Base-by-base conservation (phyloP, 768 basidiomycete species). In the Auriscalpium microsporum region DNA sequence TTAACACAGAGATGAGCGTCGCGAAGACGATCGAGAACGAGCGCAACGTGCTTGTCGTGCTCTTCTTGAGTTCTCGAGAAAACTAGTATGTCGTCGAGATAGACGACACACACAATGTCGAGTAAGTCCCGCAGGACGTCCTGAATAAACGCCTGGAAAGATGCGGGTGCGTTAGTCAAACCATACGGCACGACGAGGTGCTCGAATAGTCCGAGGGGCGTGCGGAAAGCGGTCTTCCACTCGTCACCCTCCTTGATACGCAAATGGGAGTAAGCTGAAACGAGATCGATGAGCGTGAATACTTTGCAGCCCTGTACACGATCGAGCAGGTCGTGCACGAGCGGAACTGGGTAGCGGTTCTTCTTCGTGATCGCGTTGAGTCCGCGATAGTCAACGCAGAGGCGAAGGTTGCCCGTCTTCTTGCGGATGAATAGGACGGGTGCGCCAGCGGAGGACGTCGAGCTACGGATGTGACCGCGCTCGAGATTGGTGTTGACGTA, bases 201-300 rank as follows among this genome's bases (percentile, higher is more conserved):
- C 66, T 79, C 70, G 50, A 69, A 77, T 1, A 68, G 58, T 1
- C 76, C 75, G 6, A 58, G 58, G 14, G 66, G 58, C 0, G 71
- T 74, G 2, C 60, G 48, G 58, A 81, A 73, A 14, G 68, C 72
- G 1, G 68, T 74, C 57, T 75, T 78, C 67, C 65, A 70, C 60
- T 76, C 64, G 55, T 78, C 68, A 4, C 75, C 75, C 45, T 71
- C 65, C 11, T 67, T 67, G 48, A 79, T 71, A 3, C 65, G 58
- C 7, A 73, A 47, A 19, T 68, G 69, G 51, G 73, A 67, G 55
- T 69, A 74, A 4, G 64, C 70, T 42, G 58, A 52, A 2, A 50
- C 37, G 16, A 61, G 28, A 42, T 73, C 69, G 21, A 72, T 28
- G 44, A 65, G 69, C 38, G 67, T 67, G 59, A 69, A 64, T 40